These are phyloP conservation scores for Saitozyma podzolica DNA, from an alignment of 768 basidiomycete genomes.

Conservation along the genomic window DNA sequence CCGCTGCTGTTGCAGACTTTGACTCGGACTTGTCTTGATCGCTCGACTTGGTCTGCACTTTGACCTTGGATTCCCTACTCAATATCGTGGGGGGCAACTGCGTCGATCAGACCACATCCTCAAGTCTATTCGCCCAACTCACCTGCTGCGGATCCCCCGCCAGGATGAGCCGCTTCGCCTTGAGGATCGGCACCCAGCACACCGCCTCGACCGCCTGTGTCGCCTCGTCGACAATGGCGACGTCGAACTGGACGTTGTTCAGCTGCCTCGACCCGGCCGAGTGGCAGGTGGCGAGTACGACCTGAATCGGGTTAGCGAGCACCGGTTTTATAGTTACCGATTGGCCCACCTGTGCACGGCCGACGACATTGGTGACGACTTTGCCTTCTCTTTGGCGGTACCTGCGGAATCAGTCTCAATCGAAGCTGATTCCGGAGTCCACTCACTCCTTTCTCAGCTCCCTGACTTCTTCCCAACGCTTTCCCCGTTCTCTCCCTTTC, in stretches of 20 bases:
- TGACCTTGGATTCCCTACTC: conserved; percentile 59
- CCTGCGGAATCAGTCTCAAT: conserved; percentile 55
- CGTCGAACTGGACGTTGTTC: conserved; percentile 76
- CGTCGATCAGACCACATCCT: neutral
- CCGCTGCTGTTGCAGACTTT: no score
- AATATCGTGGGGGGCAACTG: conserved; percentile 89
- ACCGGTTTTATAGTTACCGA: conserved; percentile 31
- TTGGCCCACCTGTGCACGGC: conserved; percentile 64
- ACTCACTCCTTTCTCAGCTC: conserved; percentile 81
- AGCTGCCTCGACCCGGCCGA: conserved; percentile 84
- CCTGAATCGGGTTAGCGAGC: conserved; percentile 53
- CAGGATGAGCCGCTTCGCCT: conserved; percentile 81
- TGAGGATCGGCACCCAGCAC: conserved; percentile 95
- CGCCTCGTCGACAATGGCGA: conserved; percentile 95
- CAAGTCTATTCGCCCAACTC: neutral
- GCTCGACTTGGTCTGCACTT: conserved; percentile 1
- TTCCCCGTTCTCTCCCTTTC: conserved; percentile 64
- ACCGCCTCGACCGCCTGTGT: conserved; percentile 96
- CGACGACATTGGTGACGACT: conserved; percentile 76
- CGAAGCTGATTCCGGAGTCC: neutral
- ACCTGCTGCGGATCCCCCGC: conserved; percentile 87
- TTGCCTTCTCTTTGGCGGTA: conserved; percentile 85
- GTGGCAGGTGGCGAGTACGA: conserved; percentile 92
- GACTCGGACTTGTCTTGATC: no score
- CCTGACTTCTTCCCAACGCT: conserved; percentile 51